Conservation (phyloP, 139 green algal genomes). For the Micromonas pusilla region DNA sequence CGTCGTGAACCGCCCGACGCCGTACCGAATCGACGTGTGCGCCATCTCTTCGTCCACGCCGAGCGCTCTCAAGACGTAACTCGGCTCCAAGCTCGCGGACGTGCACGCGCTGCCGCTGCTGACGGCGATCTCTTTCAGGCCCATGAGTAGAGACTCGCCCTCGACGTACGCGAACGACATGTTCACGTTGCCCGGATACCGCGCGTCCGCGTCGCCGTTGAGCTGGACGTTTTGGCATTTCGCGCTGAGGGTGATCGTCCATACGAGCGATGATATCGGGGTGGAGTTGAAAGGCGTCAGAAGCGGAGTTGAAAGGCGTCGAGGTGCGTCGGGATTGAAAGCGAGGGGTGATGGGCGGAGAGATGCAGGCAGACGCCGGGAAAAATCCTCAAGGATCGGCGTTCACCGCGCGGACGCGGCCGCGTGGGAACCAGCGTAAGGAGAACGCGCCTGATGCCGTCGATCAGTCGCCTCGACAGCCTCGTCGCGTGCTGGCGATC, state of each 20-base stretch:
- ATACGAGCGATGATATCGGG: too few species aligned
- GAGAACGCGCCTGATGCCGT: too few species aligned
- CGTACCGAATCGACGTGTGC: constrained; percentile 84
- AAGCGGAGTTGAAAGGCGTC: too few species aligned
- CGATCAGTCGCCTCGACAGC: constrained; percentile 67
- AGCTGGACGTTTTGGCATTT: constrained; percentile 60
- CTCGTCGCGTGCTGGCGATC: constrained; percentile 61
- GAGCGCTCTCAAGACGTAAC: constrained; percentile 92
- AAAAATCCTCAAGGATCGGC: not conserved
- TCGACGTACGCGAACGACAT: constrained; percentile 96
- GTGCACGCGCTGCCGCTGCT: constrained; percentile 86
- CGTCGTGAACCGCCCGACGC: constrained; percentile 92
- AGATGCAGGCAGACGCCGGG: not conserved
- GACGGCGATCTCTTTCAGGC: constrained; percentile 63
- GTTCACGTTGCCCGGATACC: constrained; percentile 92
- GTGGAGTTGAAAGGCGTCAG: too few species aligned
- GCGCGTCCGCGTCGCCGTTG: constrained; percentile 64
- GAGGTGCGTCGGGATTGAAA: not conserved
- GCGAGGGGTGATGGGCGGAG: too few species aligned
- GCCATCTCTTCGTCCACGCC: constrained; percentile 98
- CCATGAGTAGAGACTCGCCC: constrained; percentile 95
- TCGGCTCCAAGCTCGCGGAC: constrained; percentile 85
- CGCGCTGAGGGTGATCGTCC: too few species aligned
- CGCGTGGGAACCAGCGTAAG: too few species aligned
- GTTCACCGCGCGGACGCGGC: too few species aligned